phyloP scores from a whole-genome alignment of 257 asterid genomes.

The Nicotiana paniculata region DNA sequence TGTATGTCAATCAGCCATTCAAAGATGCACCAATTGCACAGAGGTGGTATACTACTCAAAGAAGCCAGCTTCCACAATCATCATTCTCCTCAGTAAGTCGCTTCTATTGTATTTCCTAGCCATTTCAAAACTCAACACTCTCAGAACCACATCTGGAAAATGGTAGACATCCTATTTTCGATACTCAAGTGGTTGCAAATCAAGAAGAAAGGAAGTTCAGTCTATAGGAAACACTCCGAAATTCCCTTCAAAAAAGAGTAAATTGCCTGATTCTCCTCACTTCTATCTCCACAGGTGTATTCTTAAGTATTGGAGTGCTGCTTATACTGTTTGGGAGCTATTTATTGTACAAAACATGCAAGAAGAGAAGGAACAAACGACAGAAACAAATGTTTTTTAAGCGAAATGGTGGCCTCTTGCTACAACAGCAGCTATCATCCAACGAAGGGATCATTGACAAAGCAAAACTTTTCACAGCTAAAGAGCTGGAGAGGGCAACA shows the following conservation, averaged over 20 bases:
- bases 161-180: background rate
- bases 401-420: conserved; percentile 19
- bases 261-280: background rate
- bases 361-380: conserved; percentile 8
- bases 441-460: conserved; percentile 14
- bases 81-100: background rate
- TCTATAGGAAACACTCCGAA: background rate
- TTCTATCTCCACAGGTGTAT: background rate
- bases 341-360: conserved; percentile 7
- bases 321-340: background rate
- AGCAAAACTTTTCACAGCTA: conserved; percentile 17
- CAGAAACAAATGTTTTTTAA: conserved; percentile 10
- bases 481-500: conserved; percentile 20
- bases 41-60: background rate
- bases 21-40: background rate
- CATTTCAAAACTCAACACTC: background rate
- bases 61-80: background rate
- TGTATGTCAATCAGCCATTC: background rate
- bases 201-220: background rate
- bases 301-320: background rate
- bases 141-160: background rate
- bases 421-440: conserved; percentile 16
- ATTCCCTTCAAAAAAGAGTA: background rate
- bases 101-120: background rate
- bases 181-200: background rate